phyloP scores from a whole-genome alignment of 2,329 filamentous ascomycete species.

The Pseudogymnoascus sp. region DNA sequence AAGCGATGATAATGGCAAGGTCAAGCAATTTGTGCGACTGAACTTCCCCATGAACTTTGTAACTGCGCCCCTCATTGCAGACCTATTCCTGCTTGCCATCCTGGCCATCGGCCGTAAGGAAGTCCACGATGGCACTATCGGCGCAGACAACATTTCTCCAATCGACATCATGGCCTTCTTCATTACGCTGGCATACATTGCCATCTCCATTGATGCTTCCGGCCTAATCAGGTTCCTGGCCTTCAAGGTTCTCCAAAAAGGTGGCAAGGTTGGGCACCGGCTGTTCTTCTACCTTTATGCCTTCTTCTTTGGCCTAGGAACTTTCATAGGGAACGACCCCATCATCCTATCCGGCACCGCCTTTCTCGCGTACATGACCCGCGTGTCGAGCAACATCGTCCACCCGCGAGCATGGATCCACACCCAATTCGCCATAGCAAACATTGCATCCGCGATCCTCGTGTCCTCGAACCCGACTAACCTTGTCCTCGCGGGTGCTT shows the following conservation, averaged over 20 bases:
- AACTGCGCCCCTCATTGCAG: slow-evolving; percentile 62
- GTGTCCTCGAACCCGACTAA: slow-evolving; percentile 76
- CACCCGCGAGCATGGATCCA: slow-evolving; percentile 68
- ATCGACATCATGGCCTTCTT: slow-evolving; percentile 72
- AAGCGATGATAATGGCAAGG: slow-evolving; percentile 24
- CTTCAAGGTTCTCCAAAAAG: slow-evolving; percentile 62
- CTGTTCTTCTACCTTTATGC: slow-evolving; percentile 67
- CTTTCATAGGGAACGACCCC: slow-evolving; percentile 67
- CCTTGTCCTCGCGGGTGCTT: slow-evolving; percentile 65
- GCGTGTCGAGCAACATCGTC: slow-evolving; percentile 64
- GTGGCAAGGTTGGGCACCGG: slow-evolving; percentile 57
- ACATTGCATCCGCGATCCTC: slow-evolving; percentile 67
- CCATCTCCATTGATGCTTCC: slow-evolving; percentile 70
- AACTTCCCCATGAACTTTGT: slow-evolving; percentile 62
- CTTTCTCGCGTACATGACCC: slow-evolving; percentile 70
- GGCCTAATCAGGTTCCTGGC: slow-evolving; percentile 64
- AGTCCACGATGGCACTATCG: slow-evolving; percentile 61
- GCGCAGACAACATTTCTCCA: slow-evolving; percentile 58
- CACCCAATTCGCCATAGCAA: slow-evolving; percentile 64
- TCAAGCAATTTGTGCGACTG: slow-evolving; percentile 41
- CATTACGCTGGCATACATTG: slow-evolving; percentile 66
- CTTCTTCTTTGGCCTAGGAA: slow-evolving; percentile 63
- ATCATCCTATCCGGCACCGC: slow-evolving; percentile 68
- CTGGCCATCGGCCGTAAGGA: slow-evolving; percentile 59
- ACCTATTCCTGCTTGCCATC: slow-evolving; percentile 65